Percentiles rank a stretch among this genome's conserved stretches.
Evolutionary conservation across 352 stramenopile genomes (phyloP).

Genomic region (Globisporangium cylindrosporum): DNA sequence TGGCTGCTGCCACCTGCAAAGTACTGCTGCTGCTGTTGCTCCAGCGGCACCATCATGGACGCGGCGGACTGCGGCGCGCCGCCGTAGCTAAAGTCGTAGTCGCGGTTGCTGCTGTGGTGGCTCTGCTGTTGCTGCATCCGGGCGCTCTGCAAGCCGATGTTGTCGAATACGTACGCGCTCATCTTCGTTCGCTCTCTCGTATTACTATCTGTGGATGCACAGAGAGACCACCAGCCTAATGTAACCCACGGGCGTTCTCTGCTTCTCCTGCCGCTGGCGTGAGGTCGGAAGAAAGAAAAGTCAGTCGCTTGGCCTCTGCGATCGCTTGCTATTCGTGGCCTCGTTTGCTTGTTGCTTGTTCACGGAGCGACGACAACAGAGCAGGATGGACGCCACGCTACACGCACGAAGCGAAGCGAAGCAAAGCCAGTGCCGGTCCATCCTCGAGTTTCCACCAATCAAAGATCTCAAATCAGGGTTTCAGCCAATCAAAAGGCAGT

Average conservation of each 20-base stretch:
- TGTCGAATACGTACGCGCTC: constrained; percentile 23
- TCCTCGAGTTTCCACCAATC: constrained; percentile 11
- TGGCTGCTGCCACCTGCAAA: constrained; percentile 2
- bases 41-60: constrained; percentile 13
- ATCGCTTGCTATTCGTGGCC: background rate
- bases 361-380: constrained; percentile 17
- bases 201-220: background rate
- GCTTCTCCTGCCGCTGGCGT: background rate
- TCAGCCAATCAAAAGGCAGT: constrained; percentile 4
- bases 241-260: background rate
- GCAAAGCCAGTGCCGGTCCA: constrained; percentile 6
- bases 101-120: background rate
- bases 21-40: constrained; percentile 9
- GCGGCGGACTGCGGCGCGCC: background rate
- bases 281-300: constrained; percentile 20
- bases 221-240: background rate
- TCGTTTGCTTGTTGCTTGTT: background rate
- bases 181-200: background rate
- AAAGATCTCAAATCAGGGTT: background rate
- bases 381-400: constrained; percentile 1
- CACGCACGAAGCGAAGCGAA: no score
- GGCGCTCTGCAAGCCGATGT: constrained; percentile 7
- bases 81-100: constrained; percentile 3
- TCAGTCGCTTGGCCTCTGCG: background rate
- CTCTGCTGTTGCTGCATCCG: constrained; percentile 3